Evolutionary conservation across 805 yeast species (phyloP), one percentile per base, ranked within the genome.

Genomic region (Candida alai): DNA sequence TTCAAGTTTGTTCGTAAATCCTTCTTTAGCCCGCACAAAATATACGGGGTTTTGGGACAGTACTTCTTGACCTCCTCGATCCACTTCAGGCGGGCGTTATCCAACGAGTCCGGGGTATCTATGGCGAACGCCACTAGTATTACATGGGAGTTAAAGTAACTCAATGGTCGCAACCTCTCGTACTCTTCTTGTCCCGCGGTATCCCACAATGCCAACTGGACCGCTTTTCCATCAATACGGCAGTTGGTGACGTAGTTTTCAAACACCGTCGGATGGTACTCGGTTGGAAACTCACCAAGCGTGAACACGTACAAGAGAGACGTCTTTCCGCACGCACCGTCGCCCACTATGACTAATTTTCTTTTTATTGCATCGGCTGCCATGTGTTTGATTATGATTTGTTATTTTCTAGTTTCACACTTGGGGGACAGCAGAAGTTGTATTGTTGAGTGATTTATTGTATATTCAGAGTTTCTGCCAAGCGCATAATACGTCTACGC

Each of bases 101-200:
- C 83, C 31, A 89, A 62, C 0, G 95, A 84, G 47, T 89, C 96
- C 1, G 86, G 88, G 18, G 77, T 79, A 54, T 89, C 85, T 13
- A 88, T 66, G 0, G 96, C 86, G 61, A 84, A 89, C 0, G 90
- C 96, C 35, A 88, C 81, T 35, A 88, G 62, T 34, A 89, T 81
- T 36, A 85, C 84, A 56, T 89, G 84, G 2, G 96, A 94, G 48
- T 85, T 82, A 8, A 89, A 76, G 52, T 89, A 89, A 15, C 95
- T 83, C 44, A 89, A 65, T 1, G 96, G 96, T 41, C 96, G 74
- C 39, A 89, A 65, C 39, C 96, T 65, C 54, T 88, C 96, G 54
- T 88, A 88, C 59, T 88, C 97, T 62, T 88, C 97, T 60, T 88
- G 96, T 2, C 97, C 97, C 2, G 97, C 96, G 1, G 96, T 88